phyloP scores from a whole-genome alignment of 2,329 filamentous ascomycete species.

The Phaeosphaeria sp. region DNA sequence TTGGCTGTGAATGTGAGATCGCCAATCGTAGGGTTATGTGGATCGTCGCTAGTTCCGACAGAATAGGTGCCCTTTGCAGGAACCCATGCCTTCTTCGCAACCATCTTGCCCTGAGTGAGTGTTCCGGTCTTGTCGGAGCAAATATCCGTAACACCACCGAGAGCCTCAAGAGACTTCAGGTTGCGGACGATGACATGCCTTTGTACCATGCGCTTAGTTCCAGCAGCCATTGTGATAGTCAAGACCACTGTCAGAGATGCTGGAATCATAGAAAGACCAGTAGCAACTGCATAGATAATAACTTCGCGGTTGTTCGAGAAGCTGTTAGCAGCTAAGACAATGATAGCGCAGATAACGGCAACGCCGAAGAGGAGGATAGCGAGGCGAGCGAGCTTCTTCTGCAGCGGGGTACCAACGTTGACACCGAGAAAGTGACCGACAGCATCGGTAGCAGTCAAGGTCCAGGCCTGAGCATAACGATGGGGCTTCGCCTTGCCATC shows the following conservation, averaged over 20 bases:
- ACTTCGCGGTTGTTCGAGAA: constrained; percentile 48
- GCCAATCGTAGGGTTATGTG: constrained; percentile 42
- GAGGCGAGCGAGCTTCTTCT: constrained; percentile 46
- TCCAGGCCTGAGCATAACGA: constrained; percentile 56
- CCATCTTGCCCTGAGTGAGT: constrained; percentile 45
- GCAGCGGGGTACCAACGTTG: constrained; percentile 47
- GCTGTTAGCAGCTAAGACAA: constrained; percentile 44
- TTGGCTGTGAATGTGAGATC: constrained; percentile 36
- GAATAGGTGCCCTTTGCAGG: constrained; percentile 42
- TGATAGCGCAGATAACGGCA: constrained; percentile 43
- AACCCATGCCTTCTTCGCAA: constrained; percentile 45
- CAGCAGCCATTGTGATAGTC: constrained; percentile 49
- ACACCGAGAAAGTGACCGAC: constrained; percentile 49
- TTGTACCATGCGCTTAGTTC: constrained; percentile 45
- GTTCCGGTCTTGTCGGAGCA: constrained; percentile 45
- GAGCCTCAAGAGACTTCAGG: constrained; percentile 44
- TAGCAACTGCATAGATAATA: constrained; percentile 48
- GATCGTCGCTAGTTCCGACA: constrained; percentile 36
- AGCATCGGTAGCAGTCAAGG: constrained; percentile 54
- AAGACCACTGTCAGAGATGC: constrained; percentile 44
- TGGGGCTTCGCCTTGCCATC: constrained; percentile 39
- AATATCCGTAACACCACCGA: constrained; percentile 46
- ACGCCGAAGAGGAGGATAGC: constrained; percentile 42
- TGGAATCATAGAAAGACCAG: constrained; percentile 47
- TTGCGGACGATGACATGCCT: constrained; percentile 47